These are phyloP conservation scores for Furcasterigmium sp. DNA, from an alignment of 2,329 filamentous ascomycete species.

Conservation along the genomic window DNA sequence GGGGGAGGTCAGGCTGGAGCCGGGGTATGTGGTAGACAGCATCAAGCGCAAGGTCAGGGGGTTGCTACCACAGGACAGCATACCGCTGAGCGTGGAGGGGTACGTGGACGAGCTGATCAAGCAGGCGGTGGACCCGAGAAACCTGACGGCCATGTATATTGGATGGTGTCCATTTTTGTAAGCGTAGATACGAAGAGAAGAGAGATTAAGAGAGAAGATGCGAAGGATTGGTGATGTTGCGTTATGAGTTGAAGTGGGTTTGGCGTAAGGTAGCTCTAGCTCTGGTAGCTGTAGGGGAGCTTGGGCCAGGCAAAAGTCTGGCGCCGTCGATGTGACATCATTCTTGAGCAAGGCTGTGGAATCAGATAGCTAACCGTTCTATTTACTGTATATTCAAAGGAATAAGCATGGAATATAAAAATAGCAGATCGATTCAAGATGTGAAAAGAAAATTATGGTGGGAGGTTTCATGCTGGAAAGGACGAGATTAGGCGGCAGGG, in stretches of 20 bases:
- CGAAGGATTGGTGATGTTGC: constrained; percentile 3
- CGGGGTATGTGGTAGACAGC: constrained; percentile 76
- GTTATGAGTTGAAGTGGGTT: not conserved
- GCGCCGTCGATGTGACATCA: no score
- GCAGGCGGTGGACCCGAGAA: constrained; percentile 74
- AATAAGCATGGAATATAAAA: no score
- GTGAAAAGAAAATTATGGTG: no score
- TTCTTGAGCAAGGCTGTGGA: no score
- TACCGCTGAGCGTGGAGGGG: constrained; percentile 89
- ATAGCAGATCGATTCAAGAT: no score
- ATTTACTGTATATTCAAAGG: no score
- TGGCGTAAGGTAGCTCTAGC: no score
- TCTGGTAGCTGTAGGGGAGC: no score
- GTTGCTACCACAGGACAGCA: constrained; percentile 77
- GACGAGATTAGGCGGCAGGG: no score
- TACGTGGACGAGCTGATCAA: constrained; percentile 95
- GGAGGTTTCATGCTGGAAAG: no score
- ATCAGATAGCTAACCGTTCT: no score
- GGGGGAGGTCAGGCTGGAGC: constrained; percentile 45
- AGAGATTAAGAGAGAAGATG: not conserved
- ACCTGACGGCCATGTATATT: constrained; percentile 92
- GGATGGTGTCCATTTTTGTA: constrained; percentile 71
- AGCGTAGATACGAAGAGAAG: constrained; percentile 2
- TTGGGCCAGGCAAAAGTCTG: no score
- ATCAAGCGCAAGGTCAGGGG: constrained; percentile 85